These are phyloP conservation scores for Rhodamnia rubescens DNA, from an alignment of 345 rosid genomes.

Conservation along the genomic window DNA sequence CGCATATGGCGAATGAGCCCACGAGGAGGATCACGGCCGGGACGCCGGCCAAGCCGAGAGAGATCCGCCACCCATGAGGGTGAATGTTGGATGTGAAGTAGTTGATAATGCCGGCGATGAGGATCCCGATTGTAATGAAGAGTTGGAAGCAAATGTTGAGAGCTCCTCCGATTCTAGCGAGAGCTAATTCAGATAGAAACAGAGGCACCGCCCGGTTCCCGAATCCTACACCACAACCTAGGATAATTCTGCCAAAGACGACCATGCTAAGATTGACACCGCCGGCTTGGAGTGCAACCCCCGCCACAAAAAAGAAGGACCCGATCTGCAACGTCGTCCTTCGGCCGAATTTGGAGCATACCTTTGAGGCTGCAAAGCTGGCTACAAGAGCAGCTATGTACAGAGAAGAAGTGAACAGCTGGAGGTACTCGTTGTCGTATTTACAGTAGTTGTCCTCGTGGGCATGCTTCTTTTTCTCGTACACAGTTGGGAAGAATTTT, in stretches of 20 bases:
- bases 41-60: background rate
- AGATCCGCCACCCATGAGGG: background rate
- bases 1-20: background rate
- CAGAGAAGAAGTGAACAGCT: slow-evolving; percentile 14
- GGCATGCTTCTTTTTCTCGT: slow-evolving; percentile 3
- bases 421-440: slow-evolving; percentile 7
- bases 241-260: slow-evolving; percentile 12
- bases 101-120: background rate
- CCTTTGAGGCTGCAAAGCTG: slow-evolving; percentile 8
- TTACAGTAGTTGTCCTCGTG: slow-evolving; percentile 16
- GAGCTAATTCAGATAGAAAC: background rate
- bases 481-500: slow-evolving; percentile 6
- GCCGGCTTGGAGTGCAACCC: background rate
- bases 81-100: background rate
- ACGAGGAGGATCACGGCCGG: background rate
- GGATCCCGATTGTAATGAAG: background rate
- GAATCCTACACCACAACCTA: slow-evolving; percentile 16
- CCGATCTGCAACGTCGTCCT: slow-evolving; percentile 7
- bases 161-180: background rate
- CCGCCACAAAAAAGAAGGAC: background rate
- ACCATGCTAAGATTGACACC: slow-evolving; percentile 1
- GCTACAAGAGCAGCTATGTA: slow-evolving; percentile 9
- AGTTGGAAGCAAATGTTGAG: background rate
- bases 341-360: slow-evolving; percentile 5
- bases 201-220: slow-evolving; percentile 2